A percentile compares a stretch with the other conserved stretches of the same genome.
Conservation (phyloP, 345 rosid species). For the Populus deltoides region DNA sequence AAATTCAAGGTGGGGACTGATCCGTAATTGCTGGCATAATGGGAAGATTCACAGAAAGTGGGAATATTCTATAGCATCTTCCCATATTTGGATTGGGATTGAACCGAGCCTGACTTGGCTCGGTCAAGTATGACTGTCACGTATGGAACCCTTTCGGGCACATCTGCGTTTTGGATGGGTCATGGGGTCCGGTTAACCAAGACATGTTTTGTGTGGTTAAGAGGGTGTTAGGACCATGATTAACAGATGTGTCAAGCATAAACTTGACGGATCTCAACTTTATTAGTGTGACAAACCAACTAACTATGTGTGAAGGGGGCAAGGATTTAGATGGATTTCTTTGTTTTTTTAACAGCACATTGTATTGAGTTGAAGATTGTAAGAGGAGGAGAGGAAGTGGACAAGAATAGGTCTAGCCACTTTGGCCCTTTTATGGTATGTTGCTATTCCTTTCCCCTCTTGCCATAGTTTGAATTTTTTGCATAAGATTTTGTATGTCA, state of each 20-base stretch:
- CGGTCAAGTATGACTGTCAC: background rate
- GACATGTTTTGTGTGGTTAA: background rate
- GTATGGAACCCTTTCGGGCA: background rate
- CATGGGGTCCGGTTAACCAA: background rate
- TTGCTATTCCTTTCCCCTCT: no score
- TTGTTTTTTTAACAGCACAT: no score
- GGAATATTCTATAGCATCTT: slow-evolving; percentile 42
- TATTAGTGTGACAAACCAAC: background rate
- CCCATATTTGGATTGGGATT: slow-evolving; percentile 24
- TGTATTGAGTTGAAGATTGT: no score
- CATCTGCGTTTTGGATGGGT: background rate
- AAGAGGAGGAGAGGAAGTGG: no score
- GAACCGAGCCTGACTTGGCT: background rate
- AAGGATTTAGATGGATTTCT: no score
- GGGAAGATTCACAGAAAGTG: background rate
- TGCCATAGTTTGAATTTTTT: no score
- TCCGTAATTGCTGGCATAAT: background rate
- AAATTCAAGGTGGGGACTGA: background rate
- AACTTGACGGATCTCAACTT: background rate
- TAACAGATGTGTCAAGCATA: background rate
- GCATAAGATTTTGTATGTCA: no score
- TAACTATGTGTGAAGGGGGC: background rate
- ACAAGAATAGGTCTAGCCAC: no score
- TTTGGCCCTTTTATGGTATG: no score
- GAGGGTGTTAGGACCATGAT: background rate